These are phyloP conservation scores for Candida broadrunensis DNA, from an alignment of 805 yeast genomes.

Conservation along the genomic window DNA sequence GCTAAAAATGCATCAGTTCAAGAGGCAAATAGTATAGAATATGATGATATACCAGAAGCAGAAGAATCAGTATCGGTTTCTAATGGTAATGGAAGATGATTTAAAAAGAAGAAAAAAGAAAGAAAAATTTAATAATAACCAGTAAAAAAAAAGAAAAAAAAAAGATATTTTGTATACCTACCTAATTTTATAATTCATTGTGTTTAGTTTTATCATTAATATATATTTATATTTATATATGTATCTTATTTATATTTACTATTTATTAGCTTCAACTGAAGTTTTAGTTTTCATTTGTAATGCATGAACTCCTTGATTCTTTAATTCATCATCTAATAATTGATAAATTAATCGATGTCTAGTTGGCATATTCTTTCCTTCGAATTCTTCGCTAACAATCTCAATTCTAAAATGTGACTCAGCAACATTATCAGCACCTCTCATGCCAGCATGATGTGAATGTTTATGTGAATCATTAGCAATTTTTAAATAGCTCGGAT, in stretches of 20 bases:
- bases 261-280: constrained; percentile 12
- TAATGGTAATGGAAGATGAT: too few relatives aligned
- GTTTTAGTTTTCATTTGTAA: constrained; percentile 83
- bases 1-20: constrained; percentile 78
- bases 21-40: constrained; percentile 30
- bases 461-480: constrained; percentile 86
- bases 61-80: neutral
- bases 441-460: constrained; percentile 80
- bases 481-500: constrained; percentile 50
- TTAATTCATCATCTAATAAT: constrained; percentile 69
- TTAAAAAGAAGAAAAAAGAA: too few relatives aligned
- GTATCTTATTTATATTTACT: neutral
- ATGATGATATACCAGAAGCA: constrained; percentile 5
- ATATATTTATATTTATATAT: too few relatives aligned
- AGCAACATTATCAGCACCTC: constrained; percentile 63
- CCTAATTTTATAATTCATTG: too few relatives aligned
- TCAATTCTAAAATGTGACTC: constrained; percentile 84
- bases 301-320: constrained; percentile 77
- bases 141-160: too few relatives aligned
- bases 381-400: constrained; percentile 67
- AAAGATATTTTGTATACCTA: too few relatives aligned
- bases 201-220: too few relatives aligned
- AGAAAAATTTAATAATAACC: too few relatives aligned
- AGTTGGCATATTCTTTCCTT: constrained; percentile 61
- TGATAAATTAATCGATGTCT: constrained; percentile 77